phyloP scores from a whole-genome alignment of 176 grass and related monocot species.

The Oryza glaberrima region DNA sequence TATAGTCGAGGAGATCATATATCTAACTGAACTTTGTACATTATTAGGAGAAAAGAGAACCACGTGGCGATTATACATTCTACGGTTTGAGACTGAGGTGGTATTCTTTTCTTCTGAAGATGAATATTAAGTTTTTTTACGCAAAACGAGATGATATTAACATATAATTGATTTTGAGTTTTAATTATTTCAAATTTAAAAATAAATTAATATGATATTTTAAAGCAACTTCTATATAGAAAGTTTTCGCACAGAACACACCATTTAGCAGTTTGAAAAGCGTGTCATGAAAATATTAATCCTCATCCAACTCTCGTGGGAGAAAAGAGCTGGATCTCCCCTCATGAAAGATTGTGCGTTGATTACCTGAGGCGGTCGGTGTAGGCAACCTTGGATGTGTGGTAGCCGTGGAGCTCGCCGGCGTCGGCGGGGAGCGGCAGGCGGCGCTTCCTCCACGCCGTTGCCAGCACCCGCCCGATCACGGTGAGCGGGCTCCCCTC shows the following conservation, averaged over 20 bases:
- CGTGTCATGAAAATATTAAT: no score
- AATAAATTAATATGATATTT: no score
- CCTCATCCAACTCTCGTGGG: no score
- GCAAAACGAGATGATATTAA: no score
- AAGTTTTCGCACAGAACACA: no score
- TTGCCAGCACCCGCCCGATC: slow-evolving; percentile 52
- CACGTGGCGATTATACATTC: background rate
- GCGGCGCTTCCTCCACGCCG: slow-evolving; percentile 55
- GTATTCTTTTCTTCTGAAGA: no score
- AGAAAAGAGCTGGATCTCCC: no score
- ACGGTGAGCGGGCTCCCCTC: slow-evolving; percentile 64
- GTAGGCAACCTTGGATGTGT: slow-evolving; percentile 48
- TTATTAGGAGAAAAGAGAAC: background rate
- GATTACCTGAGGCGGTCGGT: slow-evolving; percentile 65
- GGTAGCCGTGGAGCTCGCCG: slow-evolving; percentile 53
- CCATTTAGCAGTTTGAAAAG: no score
- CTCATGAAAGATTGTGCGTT: background rate
- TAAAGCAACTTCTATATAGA: no score
- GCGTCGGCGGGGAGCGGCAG: slow-evolving; percentile 36
- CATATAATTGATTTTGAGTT: no score
- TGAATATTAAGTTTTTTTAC: no score
- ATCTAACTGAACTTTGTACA: background rate
- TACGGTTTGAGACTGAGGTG: background rate
- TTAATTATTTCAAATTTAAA: no score
- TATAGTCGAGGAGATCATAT: background rate